Evolutionary conservation across 2,329 filamentous ascomycete genomes (phyloP).

Genomic region (Sclerotiophoma versabilis): DNA sequence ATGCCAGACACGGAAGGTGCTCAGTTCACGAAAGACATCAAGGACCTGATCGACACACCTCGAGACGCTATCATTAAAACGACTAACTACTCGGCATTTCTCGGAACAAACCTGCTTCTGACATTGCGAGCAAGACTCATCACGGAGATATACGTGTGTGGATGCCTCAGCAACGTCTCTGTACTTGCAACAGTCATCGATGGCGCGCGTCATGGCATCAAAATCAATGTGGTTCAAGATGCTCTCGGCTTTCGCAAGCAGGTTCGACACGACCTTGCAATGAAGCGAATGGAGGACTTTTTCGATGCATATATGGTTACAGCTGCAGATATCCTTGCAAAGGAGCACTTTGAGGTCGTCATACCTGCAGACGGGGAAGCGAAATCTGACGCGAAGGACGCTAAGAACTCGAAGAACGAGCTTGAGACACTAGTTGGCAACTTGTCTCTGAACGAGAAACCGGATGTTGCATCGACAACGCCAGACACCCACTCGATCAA

Average conservation of each 20-base stretch:
- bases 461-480: not conserved
- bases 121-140: constrained; percentile 85
- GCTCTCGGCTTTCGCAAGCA: constrained; percentile 82
- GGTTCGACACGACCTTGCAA: constrained; percentile 71
- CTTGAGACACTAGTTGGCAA: constrained; percentile 34
- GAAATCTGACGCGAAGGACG: not conserved
- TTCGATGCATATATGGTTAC: constrained; percentile 74
- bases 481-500: not conserved
- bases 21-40: constrained; percentile 59
- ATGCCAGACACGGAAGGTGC: constrained; percentile 54
- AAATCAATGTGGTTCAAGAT: constrained; percentile 86
- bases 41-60: constrained; percentile 57
- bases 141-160: constrained; percentile 88
- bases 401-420: constrained; percentile 16
- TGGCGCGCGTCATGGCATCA: constrained; percentile 84
- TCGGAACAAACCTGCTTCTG: constrained; percentile 74
- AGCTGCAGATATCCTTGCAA: constrained; percentile 64
- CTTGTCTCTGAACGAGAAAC: constrained; percentile 25
- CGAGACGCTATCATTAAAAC: constrained; percentile 68
- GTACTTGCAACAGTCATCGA: constrained; percentile 92
- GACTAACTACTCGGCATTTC: constrained; percentile 87
- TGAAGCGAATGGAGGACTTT: constrained; percentile 74
- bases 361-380: constrained; percentile 15
- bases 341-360: constrained; percentile 20
- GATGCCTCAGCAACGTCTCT: constrained; percentile 84